Conservation (phyloP, 176 grass and related monocot species). For the Rhipidocladum racemiflorum region DNA sequence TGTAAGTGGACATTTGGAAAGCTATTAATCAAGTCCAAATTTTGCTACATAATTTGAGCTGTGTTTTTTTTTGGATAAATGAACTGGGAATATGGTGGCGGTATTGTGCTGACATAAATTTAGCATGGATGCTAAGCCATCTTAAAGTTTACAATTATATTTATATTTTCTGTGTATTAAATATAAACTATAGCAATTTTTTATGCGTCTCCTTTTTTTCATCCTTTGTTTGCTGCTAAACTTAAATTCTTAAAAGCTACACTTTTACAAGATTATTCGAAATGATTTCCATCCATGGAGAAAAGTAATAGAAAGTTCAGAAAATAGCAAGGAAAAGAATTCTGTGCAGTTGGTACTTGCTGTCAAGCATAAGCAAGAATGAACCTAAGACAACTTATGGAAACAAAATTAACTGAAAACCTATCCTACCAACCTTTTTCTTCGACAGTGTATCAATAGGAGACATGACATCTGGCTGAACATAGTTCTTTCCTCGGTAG, state of each 20-base stretch:
- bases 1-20: conserved; percentile 19
- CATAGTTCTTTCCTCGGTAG: conserved; percentile 87
- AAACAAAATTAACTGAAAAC: neutral
- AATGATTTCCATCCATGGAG: neutral
- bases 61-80: neutral
- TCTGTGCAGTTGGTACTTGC: neutral
- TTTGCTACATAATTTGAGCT: neutral
- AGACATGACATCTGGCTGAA: conserved; percentile 91
- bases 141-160: neutral
- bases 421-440: conserved; percentile 59
- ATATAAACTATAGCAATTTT: neutral
- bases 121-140: neutral
- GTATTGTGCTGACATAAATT: neutral
- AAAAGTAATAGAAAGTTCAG: neutral
- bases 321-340: neutral
- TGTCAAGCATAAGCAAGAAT: neutral
- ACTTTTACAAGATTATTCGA: neutral
- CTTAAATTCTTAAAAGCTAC: neutral
- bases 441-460: conserved; percentile 86
- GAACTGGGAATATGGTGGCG: neutral
- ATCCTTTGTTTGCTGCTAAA: neutral
- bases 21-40: conserved; percentile 11
- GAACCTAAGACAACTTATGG: neutral
- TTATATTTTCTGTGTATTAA: neutral
- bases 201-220: neutral